These are phyloP conservation scores for Colletotrichum melonis DNA, from an alignment of 2,329 filamentous ascomycete genomes.

Conservation along the genomic window DNA sequence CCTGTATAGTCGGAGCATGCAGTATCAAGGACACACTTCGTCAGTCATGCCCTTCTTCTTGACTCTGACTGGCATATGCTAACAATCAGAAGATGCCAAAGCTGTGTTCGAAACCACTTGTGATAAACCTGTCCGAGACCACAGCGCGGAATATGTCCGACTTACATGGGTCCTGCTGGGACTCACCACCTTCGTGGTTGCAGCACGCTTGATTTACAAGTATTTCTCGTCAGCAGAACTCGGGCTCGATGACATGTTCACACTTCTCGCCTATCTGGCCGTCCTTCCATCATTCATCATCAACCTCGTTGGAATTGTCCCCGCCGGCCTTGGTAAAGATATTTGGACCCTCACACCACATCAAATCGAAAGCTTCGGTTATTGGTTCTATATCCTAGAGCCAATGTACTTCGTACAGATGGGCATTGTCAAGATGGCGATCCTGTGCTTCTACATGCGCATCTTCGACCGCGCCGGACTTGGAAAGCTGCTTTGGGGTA, in stretches of 20 bases:
- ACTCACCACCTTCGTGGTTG: constrained; percentile 41
- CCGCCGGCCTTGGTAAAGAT: constrained; percentile 46
- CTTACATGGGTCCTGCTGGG: constrained; percentile 22
- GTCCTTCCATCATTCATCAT: constrained; percentile 40
- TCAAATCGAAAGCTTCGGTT: constrained; percentile 41
- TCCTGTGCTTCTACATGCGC: constrained; percentile 55
- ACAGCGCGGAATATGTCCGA: constrained; percentile 11
- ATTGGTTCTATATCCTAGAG: constrained; percentile 48
- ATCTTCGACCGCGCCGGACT: constrained; percentile 50
- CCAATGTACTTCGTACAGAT: constrained; percentile 52
- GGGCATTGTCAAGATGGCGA: constrained; percentile 52
- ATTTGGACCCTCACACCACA: constrained; percentile 45
- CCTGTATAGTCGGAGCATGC: constrained; percentile 21
- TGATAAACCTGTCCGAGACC: constrained; percentile 17
- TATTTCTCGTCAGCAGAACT: constrained; percentile 42
- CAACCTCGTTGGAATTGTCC: constrained; percentile 38
- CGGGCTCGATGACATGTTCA: constrained; percentile 45
- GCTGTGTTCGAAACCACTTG: constrained; percentile 25
- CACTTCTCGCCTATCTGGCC: constrained; percentile 38
- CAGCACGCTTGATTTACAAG: constrained; percentile 46
- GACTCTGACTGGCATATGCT: neutral
- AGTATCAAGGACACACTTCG: constrained; percentile 24
- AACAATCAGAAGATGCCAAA: constrained; percentile 8
- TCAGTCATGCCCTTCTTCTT: neutral
- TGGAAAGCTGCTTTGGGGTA: constrained; percentile 45